phyloP scores from a whole-genome alignment of 2,329 filamentous ascomycete species.

The Hypoxylon sp. region DNA sequence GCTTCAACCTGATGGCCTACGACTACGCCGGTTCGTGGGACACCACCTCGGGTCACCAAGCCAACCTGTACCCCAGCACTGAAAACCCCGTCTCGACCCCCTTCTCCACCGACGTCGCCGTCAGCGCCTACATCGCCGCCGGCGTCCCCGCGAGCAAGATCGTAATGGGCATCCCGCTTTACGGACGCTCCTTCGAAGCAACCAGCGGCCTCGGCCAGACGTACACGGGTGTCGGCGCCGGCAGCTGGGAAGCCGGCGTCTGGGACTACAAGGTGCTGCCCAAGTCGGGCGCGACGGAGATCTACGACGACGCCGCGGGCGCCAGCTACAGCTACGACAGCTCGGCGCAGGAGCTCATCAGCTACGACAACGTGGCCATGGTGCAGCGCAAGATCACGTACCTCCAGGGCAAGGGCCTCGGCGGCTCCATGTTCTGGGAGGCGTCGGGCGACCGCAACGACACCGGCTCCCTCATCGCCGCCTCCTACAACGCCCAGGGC shows the following conservation, averaged over 20 bases:
- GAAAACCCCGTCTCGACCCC: conserved; percentile 70
- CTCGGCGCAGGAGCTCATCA: conserved; percentile 71
- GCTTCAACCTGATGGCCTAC: conserved; percentile 77
- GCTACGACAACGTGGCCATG: conserved; percentile 75
- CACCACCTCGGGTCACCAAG: conserved; percentile 71
- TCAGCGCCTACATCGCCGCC: conserved; percentile 72
- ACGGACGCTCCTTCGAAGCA: conserved; percentile 75
- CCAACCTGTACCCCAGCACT: conserved; percentile 73
- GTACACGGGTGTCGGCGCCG: conserved; percentile 73
- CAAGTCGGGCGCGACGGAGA: conserved; percentile 66
- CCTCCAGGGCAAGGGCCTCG: conserved; percentile 71
- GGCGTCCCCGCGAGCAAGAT: conserved; percentile 75
- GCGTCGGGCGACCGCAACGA: conserved; percentile 74
- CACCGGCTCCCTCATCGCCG: conserved; percentile 69
- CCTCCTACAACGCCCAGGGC: conserved; percentile 45
- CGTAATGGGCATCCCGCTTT: conserved; percentile 82
- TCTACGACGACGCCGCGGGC: conserved; percentile 66
- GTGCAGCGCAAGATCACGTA: conserved; percentile 73
- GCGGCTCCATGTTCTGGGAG: conserved; percentile 90
- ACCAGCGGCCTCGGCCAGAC: conserved; percentile 73
- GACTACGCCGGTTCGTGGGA: conserved; percentile 80
- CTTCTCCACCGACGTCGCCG: conserved; percentile 74
- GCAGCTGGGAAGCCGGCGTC: conserved; percentile 70
- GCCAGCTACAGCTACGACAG: conserved; percentile 79
- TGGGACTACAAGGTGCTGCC: conserved; percentile 74